Evolutionary conservation across 108 stramenopile genomes (phyloP).

Genomic region (Cyclotella cryptica): DNA sequence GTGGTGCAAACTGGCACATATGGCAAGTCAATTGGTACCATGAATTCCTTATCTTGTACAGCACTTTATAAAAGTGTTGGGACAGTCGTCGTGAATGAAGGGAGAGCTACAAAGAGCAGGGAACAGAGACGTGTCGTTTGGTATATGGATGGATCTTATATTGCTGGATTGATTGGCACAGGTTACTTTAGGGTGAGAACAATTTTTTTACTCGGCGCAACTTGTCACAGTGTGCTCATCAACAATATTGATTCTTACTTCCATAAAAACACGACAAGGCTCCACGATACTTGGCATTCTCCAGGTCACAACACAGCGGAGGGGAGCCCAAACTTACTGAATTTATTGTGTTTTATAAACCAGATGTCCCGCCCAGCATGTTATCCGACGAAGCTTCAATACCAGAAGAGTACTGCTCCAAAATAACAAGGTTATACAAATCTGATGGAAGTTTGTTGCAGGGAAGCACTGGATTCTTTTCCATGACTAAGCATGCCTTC

Average conservation of each 20-base stretch:
- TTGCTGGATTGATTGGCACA: slow-evolving; percentile 49
- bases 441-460: slow-evolving; percentile 44
- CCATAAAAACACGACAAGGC: slow-evolving; percentile 3
- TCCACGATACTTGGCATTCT: slow-evolving; percentile 50
- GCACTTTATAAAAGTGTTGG: slow-evolving; percentile 36
- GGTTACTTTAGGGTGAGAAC: slow-evolving; percentile 37
- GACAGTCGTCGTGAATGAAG: slow-evolving; percentile 39
- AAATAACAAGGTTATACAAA: slow-evolving; percentile 39
- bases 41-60: slow-evolving; percentile 29
- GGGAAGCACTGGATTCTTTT: slow-evolving; percentile 55
- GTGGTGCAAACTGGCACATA: slow-evolving; percentile 52
- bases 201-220: not conserved
- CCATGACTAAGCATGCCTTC: slow-evolving; percentile 31
- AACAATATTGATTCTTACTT: not conserved
- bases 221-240: not conserved
- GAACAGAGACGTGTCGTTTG: slow-evolving; percentile 40
- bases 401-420: slow-evolving; percentile 48
- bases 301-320: slow-evolving; percentile 20
- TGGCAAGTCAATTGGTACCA: slow-evolving; percentile 37
- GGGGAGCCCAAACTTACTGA: slow-evolving; percentile 43
- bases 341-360: slow-evolving; percentile 42
- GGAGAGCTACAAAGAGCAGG: slow-evolving; percentile 29
- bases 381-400: slow-evolving; percentile 2
- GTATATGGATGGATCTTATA: slow-evolving; percentile 45
- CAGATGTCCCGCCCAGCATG: not conserved